Base-by-base conservation (phyloP, 331 rosid species). In the Malus hybrid region DNA sequence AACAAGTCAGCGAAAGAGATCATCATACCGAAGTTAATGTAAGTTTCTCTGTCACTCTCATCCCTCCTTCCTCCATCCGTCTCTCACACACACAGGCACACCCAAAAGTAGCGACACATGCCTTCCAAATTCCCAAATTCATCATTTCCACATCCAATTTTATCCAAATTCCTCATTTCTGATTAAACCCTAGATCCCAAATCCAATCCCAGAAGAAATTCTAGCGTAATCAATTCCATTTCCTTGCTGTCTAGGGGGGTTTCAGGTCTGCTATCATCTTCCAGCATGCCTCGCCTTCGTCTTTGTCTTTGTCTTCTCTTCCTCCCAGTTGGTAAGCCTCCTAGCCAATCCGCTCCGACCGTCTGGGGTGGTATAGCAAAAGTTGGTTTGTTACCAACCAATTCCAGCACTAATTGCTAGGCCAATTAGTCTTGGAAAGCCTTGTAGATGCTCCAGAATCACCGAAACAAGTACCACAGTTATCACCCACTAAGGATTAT, bases 1-100 rank as follows among this genome's bases (percentile, higher is more conserved):
- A 93, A 75, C 93, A 83, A 88, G 98, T 97, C 19, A 91, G 94
- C 73, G 98, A 93, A 28, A 86, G 91, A 76, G 97, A 93, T 88
- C 96, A 93, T 74, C 84, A 82, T 16, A 82, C 72, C 69, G 90
- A 78, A 62, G 89, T 88, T 46, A 85, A 93, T 80, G 98, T 91
- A 83, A 87, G 89, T 81, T 31, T 31, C 67, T 50, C 42, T 67
- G 20, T 56, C 31, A 50, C 66, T 56, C 60, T 32, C 63, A 11
- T 57, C 31, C 16, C 31, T 62, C 75, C 57, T 65, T 56, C 59
- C n/a, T 72, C 29, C 29, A 75, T 56, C 66, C 29, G 24, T 28
- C 65, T 20, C 50, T 22, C 56, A 10, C 50, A 4, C 33, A 7
- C 20, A 32, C 24, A 76, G 2, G 5, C 39, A 67, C 9, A 12